Percentiles rank a stretch among this genome's conserved stretches.
Evolutionary conservation across 31 red algal species (phyloP).

Genomic region (Porphyra umbilicalis): DNA sequence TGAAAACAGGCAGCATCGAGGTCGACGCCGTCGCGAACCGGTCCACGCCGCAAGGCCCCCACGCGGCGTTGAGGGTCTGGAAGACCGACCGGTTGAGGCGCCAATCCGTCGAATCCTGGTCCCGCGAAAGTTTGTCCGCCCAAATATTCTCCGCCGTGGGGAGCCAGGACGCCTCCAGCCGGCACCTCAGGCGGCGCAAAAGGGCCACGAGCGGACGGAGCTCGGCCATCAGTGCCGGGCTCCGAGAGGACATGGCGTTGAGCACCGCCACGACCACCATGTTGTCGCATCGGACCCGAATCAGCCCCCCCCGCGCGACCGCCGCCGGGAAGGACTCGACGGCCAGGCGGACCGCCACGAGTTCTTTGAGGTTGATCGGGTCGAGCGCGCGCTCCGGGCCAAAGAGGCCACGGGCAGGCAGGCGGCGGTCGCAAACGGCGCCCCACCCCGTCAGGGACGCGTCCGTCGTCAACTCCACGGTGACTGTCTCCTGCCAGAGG

Average conservation of each 20-base stretch:
- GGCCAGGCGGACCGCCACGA: background rate
- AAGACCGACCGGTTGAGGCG: background rate
- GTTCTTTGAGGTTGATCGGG: constrained; percentile 5
- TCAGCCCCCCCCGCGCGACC: background rate
- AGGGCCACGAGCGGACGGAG: background rate
- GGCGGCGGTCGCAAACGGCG: background rate
- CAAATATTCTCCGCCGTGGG: background rate
- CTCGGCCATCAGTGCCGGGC: background rate
- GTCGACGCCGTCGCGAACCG: background rate
- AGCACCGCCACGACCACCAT: background rate
- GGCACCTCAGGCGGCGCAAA: background rate
- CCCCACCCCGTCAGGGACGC: background rate
- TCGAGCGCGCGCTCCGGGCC: background rate
- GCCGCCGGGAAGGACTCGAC: background rate
- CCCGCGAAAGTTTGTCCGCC: background rate
- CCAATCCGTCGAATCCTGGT: background rate
- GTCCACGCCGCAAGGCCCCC: background rate
- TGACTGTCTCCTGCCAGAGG: background rate
- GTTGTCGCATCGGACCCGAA: too few species aligned
- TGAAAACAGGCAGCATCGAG: background rate
- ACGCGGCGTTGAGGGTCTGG: background rate
- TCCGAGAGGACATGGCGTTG: background rate
- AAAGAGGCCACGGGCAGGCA: background rate
- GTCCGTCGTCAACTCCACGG: background rate
- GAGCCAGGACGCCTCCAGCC: background rate